Percentiles rank a stretch among this genome's conserved stretches.
Conservation (phyloP, 106 monocot genomes). For the Posidonia australis region DNA sequence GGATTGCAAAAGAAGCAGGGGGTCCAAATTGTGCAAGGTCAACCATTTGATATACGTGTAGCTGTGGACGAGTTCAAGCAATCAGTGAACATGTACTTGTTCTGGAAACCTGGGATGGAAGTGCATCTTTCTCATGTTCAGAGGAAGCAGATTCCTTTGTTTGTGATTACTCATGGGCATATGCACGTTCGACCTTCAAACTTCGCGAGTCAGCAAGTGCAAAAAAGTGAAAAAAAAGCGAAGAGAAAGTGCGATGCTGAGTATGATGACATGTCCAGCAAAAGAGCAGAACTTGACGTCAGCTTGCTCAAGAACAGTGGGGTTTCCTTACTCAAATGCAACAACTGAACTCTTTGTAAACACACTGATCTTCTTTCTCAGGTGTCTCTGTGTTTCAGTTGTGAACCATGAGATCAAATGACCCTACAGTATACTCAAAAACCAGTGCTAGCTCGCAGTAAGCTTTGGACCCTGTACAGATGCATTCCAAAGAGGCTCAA, state of each 20-base stretch:
- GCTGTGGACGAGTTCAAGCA: constrained; percentile 77
- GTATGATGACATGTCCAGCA: not conserved
- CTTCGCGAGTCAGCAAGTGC: constrained; percentile 5
- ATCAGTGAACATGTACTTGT: constrained; percentile 59
- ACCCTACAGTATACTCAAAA: no score
- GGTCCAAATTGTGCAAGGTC: constrained; percentile 42
- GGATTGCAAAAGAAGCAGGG: constrained; percentile 60
- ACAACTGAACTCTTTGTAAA: no score
- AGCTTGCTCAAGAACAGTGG: no score
- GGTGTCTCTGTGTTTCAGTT: no score
- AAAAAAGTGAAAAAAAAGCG: constrained; percentile 9
- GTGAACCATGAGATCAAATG: no score
- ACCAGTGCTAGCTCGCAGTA: no score
- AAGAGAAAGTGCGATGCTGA: not conserved
- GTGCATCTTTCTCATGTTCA: constrained; percentile 71
- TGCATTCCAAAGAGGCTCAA: no score
- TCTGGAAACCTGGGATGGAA: constrained; percentile 82
- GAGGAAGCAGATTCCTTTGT: constrained; percentile 77
- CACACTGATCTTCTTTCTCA: no score
- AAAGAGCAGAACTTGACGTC: no score
- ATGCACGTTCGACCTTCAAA: constrained; percentile 35
- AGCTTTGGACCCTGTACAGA: no score
- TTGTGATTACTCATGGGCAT: constrained; percentile 78
- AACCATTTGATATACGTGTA: constrained; percentile 79
- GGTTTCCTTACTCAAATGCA: no score